These are phyloP conservation scores for Fusarium sarcochroum DNA, from an alignment of 2,329 filamentous ascomycete genomes.

Conservation along the genomic window DNA sequence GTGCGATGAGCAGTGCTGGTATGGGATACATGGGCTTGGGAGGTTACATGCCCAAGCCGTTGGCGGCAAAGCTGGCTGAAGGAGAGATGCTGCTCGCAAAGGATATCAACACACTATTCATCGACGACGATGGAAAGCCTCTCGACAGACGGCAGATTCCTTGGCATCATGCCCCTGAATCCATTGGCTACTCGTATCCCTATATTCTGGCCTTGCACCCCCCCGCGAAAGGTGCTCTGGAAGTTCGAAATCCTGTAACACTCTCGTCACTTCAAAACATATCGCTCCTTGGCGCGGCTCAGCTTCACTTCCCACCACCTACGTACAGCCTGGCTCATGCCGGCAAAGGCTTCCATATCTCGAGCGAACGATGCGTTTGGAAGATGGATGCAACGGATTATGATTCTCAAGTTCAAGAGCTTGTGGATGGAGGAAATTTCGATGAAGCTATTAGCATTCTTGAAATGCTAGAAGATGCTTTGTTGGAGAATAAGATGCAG, in stretches of 20 bases:
- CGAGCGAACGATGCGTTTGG: slow-evolving; percentile 93
- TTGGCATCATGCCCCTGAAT: slow-evolving; percentile 89
- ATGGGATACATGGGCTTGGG: slow-evolving; percentile 99
- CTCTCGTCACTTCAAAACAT: slow-evolving; percentile 91
- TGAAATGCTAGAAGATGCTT: slow-evolving; percentile 90
- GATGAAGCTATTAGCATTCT: slow-evolving; percentile 95
- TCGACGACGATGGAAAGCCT: slow-evolving; percentile 85
- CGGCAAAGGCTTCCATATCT: slow-evolving; percentile 94
- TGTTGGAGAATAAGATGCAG: slow-evolving; percentile 85
- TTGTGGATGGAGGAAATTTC: slow-evolving; percentile 80
- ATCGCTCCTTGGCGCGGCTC: slow-evolving; percentile 82
- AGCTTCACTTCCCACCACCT: slow-evolving; percentile 92
- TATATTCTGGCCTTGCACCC: slow-evolving; percentile 91
- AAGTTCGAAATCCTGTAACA: slow-evolving; percentile 93
- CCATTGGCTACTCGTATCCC: slow-evolving; percentile 95
- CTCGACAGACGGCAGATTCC: slow-evolving; percentile 90
- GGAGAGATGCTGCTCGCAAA: slow-evolving; percentile 95
- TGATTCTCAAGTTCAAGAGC: slow-evolving; percentile 86
- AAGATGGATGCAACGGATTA: slow-evolving; percentile 96
- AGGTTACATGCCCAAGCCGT: slow-evolving; percentile 89
- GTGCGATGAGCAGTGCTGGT: slow-evolving; percentile 83
- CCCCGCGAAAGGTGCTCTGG: slow-evolving; percentile 84
- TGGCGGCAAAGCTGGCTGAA: slow-evolving; percentile 85
- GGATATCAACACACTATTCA: slow-evolving; percentile 95
- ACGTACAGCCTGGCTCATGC: slow-evolving; percentile 95